These are phyloP conservation scores for Periconia macrospinosa DNA, from an alignment of 2,329 filamentous ascomycete species.

Conservation along the genomic window DNA sequence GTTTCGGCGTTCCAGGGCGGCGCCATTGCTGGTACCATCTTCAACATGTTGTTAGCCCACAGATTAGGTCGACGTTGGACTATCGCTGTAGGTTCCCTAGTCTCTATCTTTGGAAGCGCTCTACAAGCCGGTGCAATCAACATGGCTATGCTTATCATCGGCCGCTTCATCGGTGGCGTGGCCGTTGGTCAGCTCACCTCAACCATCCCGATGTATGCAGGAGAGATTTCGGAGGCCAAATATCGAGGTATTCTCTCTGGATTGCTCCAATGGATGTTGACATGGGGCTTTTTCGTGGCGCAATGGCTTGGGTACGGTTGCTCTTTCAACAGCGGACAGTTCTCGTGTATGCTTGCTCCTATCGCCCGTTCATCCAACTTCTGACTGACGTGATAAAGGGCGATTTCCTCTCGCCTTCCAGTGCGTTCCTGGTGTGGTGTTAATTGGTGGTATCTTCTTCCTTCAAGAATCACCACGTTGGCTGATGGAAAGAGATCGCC, in stretches of 20 bases:
- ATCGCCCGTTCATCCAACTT: neutral
- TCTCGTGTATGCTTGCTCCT: slow-evolving; percentile 17
- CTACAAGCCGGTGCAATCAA: too few relatives aligned
- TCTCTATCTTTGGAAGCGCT: too few relatives aligned
- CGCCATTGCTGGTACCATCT: too few relatives aligned
- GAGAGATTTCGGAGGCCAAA: too few relatives aligned
- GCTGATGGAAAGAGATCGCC: slow-evolving; percentile 58
- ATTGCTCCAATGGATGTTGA: slow-evolving; percentile 55
- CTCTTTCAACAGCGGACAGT: slow-evolving; percentile 25
- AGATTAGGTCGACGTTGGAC: too few relatives aligned
- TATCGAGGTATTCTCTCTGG: slow-evolving; percentile 58
- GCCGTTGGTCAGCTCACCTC: too few relatives aligned
- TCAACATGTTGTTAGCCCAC: too few relatives aligned
- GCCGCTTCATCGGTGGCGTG: too few relatives aligned
- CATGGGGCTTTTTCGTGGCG: slow-evolving; percentile 43
- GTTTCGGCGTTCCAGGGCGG: too few relatives aligned
- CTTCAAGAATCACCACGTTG: slow-evolving; percentile 64
- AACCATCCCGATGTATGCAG: too few relatives aligned
- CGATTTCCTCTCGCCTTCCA: slow-evolving; percentile 49
- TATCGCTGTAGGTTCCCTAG: too few relatives aligned
- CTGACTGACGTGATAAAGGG: slow-evolving; percentile 7
- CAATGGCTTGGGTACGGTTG: slow-evolving; percentile 45
- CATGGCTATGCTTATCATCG: too few relatives aligned
- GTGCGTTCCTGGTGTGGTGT: slow-evolving; percentile 45
- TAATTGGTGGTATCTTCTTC: slow-evolving; percentile 52